phyloP scores from a whole-genome alignment of 768 basidiomycete genomes.

The Cystofilobasidium ferigula region DNA sequence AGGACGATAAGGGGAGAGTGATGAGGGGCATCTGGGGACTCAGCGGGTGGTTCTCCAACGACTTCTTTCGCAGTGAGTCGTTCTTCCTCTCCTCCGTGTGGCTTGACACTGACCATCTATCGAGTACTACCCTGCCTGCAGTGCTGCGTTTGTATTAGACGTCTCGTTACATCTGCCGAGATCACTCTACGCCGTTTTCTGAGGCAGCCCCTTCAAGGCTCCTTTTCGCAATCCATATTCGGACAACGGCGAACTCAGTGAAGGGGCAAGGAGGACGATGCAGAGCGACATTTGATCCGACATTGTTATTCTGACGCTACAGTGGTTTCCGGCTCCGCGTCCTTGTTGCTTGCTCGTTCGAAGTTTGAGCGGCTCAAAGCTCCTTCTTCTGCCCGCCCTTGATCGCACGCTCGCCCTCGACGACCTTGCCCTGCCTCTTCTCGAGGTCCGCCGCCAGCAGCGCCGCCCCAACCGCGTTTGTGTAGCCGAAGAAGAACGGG shows the following conservation, averaged over 20 bases:
- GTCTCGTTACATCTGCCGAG: too few species aligned
- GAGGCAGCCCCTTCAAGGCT: too few species aligned
- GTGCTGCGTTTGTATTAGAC: too few species aligned
- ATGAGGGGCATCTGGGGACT: neutral
- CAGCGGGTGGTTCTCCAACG: neutral
- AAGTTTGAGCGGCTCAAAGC: neutral
- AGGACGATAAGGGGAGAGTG: neutral
- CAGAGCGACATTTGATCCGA: too few species aligned
- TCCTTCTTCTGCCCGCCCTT: constrained; percentile 16
- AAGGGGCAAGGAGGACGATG: too few species aligned
- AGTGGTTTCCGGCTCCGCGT: too few species aligned
- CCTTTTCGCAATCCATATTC: too few species aligned
- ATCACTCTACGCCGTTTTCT: too few species aligned
- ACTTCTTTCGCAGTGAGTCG: neutral
- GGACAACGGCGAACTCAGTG: too few species aligned
- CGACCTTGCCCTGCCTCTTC: constrained; percentile 20
- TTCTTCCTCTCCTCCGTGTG: neutral
- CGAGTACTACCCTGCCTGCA: too few species aligned
- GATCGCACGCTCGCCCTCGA: constrained; percentile 19
- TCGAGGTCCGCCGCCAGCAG: constrained; percentile 21
- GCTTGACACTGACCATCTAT: too few species aligned
- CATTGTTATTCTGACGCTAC: neutral
- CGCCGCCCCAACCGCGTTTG: constrained; percentile 20
- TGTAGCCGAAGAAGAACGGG: neutral
- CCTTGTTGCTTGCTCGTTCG: too few species aligned